A percentile compares a stretch with the other conserved stretches of the same genome.
These are phyloP conservation scores for Martiniozyma abietophila DNA, from an alignment of 805 yeast genomes.

Conservation along the genomic window DNA sequence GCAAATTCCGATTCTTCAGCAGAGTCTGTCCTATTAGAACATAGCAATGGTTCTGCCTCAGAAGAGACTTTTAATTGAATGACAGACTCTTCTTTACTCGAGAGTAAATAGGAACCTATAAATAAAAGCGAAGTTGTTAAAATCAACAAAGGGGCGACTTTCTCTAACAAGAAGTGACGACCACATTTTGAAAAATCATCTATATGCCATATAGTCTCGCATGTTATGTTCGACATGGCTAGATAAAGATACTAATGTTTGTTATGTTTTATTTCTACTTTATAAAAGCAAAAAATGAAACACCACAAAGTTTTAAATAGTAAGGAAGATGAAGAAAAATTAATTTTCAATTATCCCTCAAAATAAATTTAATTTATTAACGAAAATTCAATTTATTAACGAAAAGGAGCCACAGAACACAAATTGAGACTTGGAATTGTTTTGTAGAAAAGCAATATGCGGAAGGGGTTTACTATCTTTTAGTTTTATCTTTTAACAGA, in stretches of 20 bases:
- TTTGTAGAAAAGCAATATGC: neutral
- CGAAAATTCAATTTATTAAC: neutral
- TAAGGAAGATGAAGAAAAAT: neutral
- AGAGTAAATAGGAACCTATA: constrained; percentile 4
- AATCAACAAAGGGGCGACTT: constrained; percentile 21
- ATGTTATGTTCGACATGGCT: constrained; percentile 7
- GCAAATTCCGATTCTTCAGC: neutral
- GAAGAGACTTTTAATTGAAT: constrained; percentile 1
- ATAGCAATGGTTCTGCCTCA: constrained; percentile 2
- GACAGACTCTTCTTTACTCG: neutral
- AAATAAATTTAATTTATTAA: neutral
- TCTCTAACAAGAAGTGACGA: constrained; percentile 29
- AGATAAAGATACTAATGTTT: too few relatives aligned
- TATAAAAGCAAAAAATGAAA: neutral
- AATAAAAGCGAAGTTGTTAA: constrained; percentile 25
- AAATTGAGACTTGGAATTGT: neutral
- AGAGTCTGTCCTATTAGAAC: neutral
- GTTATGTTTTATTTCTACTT: too few relatives aligned
- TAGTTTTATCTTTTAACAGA: neutral
- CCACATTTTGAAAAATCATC: constrained; percentile 46
- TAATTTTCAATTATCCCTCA: neutral
- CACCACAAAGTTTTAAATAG: neutral
- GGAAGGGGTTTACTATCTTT: neutral
- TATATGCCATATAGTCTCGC: constrained; percentile 17
- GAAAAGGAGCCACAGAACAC: neutral